Percentiles rank a stretch among this genome's conserved stretches.
Evolutionary conservation across 2,329 filamentous ascomycete genomes (phyloP).

Genomic region (Aspergillus sp.): DNA sequence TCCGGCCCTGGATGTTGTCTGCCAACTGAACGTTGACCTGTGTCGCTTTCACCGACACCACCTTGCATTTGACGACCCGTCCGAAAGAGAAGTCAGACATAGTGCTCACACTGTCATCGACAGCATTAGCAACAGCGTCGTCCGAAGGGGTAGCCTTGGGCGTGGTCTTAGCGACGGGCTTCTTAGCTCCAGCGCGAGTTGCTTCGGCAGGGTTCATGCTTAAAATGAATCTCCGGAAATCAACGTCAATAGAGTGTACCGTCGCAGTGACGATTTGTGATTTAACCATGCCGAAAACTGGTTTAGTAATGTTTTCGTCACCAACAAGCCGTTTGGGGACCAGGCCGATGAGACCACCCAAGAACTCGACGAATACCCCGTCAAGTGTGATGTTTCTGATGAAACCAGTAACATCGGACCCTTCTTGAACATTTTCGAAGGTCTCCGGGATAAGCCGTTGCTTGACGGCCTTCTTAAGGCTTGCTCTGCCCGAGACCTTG

Average conservation of each 20-base stretch:
- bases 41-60: conserved; percentile 83
- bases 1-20: conserved; percentile 84
- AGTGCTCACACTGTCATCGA: conserved; percentile 63
- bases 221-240: conserved; percentile 66
- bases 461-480: conserved; percentile 71
- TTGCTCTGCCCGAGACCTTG: conserved; percentile 77
- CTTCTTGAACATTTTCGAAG: conserved; percentile 70
- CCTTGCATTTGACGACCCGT: conserved; percentile 68
- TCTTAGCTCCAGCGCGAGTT: conserved; percentile 48
- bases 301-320: conserved; percentile 63
- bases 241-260: conserved; percentile 69
- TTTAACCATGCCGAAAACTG: conserved; percentile 75
- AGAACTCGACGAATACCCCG: conserved; percentile 86
- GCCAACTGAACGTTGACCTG: conserved; percentile 89
- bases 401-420: conserved; percentile 70
- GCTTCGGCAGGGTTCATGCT: conserved; percentile 54
- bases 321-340: conserved; percentile 76
- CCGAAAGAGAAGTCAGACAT: conserved; percentile 74
- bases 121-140: conserved; percentile 51
- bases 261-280: conserved; percentile 72
- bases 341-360: conserved; percentile 71
- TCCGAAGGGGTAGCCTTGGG: conserved; percentile 37
- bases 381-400: conserved; percentile 79
- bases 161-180: conserved; percentile 19
- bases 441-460: conserved; percentile 67